Evolutionary conservation across 306 rosid genomes (phyloP).

Genomic region (Cucurbita argyrosperma): DNA sequence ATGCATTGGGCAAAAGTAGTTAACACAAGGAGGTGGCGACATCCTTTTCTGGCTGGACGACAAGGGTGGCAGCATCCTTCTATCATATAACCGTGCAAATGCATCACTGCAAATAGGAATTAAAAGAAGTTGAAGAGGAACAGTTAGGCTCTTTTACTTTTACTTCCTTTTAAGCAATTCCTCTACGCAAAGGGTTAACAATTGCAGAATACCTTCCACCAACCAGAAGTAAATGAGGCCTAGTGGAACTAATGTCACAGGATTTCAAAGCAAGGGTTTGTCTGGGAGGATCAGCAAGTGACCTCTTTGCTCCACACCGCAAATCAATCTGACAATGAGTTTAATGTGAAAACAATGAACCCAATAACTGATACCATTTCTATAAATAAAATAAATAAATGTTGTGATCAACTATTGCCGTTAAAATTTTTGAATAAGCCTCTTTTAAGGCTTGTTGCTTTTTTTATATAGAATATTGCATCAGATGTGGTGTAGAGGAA

Average conservation of each 20-base stretch:
- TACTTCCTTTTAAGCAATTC: background rate
- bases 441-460: background rate
- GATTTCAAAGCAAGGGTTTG: constrained; percentile 77
- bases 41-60: constrained; percentile 58
- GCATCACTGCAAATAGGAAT: constrained; percentile 60
- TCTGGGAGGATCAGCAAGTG: constrained; percentile 81
- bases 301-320: constrained; percentile 84
- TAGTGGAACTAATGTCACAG: constrained; percentile 74
- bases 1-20: constrained; percentile 95
- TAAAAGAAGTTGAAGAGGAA: constrained; percentile 2
- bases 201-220: constrained; percentile 77
- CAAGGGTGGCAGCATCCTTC: constrained; percentile 88
- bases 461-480: background rate
- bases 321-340: constrained; percentile 75
- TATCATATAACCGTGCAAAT: constrained; percentile 90
- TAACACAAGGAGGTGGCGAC: constrained; percentile 85
- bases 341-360: constrained; percentile 21
- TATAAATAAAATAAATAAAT: background rate
- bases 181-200: background rate
- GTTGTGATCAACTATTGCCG: background rate
- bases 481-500: background rate
- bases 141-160: background rate
- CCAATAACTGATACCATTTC: background rate
- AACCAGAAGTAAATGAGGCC: constrained; percentile 90
- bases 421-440: background rate